Evolutionary conservation across 2,329 filamentous ascomycete species (phyloP).

Genomic region (Trichoderma lentiforme): DNA sequence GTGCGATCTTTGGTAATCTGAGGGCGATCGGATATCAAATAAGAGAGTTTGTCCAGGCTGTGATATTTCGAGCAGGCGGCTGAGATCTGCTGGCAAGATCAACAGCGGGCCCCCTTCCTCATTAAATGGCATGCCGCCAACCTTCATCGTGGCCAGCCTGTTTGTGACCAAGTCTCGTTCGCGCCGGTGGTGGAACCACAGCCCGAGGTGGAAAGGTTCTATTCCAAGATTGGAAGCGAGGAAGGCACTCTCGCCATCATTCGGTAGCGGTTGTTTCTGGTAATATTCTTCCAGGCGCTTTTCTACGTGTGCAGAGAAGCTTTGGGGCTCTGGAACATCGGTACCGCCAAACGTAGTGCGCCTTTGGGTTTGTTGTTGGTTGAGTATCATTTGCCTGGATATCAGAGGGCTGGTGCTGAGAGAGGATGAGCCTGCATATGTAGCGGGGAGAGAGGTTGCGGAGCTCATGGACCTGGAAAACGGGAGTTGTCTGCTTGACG

Average conservation of each 20-base stretch:
- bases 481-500: slow-evolving; percentile 23
- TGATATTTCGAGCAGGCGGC: slow-evolving; percentile 49
- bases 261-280: slow-evolving; percentile 45
- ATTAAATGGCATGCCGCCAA: slow-evolving; percentile 35
- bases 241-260: slow-evolving; percentile 49
- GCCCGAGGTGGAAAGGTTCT: slow-evolving; percentile 48
- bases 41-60: slow-evolving; percentile 44
- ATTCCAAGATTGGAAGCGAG: slow-evolving; percentile 54
- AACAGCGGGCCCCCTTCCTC: slow-evolving; percentile 39
- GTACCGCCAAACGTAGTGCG: slow-evolving; percentile 38
- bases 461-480: slow-evolving; percentile 25
- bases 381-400: slow-evolving; percentile 42
- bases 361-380: slow-evolving; percentile 42
- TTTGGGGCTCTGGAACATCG: slow-evolving; percentile 42
- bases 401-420: slow-evolving; percentile 28
- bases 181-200: slow-evolving; percentile 55
- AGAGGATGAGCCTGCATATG: slow-evolving; percentile 24
- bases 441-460: slow-evolving; percentile 24
- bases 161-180: slow-evolving; percentile 46
- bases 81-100: slow-evolving; percentile 51
- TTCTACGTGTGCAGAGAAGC: slow-evolving; percentile 48
- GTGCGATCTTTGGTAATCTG: slow-evolving; percentile 49
- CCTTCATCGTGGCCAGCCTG: slow-evolving; percentile 43
- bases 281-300: slow-evolving; percentile 53
- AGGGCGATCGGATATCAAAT: slow-evolving; percentile 47